Evolutionary conservation across 2,329 filamentous ascomycete species (phyloP), one percentile per base, ranked within the genome.

Genomic region (Aspergillus tanneri): DNA sequence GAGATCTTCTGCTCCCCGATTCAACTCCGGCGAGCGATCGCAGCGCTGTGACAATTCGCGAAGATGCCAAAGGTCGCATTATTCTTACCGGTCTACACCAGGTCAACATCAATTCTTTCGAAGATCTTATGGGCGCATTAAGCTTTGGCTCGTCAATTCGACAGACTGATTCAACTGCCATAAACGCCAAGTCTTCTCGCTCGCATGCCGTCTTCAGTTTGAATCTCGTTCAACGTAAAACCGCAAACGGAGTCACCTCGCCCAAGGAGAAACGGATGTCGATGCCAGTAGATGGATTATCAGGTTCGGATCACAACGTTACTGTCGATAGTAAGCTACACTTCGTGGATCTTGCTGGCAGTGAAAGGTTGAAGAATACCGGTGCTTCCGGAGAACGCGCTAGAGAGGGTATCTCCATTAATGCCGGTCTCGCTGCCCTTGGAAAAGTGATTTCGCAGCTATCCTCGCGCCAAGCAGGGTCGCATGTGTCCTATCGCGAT

Each of bases 361-460:
- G 93, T 67, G 93, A 99, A 73, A 83, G 93, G 59, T 76, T 99
- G 63, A 99, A 99, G 75, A 97, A 99, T 62, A 99, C 93, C 0
- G 90, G 90, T 25, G 93, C 93, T 0, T 91, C 95, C 54, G 93
- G 93, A 35, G 93, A 97, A 60, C 83, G 93, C 48, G 93, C 93
- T 30, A 92, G 85, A 67, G 93, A 99, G 70, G 93, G 93, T 59
- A 99, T 99, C 51, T 96, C 92, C 10, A 99, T 99, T 77, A 99
- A 99, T 64, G 93, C 88, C 30, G 93, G 93, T 50, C 81, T 99
- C 52, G 93, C 93, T 41, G 92, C 91, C 52, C 77, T 99, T 21
- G 93, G 93, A 66, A 99, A 99, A 70, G 93, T 99, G 69, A 99
- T 99, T 64, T 96, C 93, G 25, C 93, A 99, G 71, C 80, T 99